These are phyloP conservation scores for Geotrichum restrictum DNA, from an alignment of 1,139 yeast genomes.

Conservation along the genomic window DNA sequence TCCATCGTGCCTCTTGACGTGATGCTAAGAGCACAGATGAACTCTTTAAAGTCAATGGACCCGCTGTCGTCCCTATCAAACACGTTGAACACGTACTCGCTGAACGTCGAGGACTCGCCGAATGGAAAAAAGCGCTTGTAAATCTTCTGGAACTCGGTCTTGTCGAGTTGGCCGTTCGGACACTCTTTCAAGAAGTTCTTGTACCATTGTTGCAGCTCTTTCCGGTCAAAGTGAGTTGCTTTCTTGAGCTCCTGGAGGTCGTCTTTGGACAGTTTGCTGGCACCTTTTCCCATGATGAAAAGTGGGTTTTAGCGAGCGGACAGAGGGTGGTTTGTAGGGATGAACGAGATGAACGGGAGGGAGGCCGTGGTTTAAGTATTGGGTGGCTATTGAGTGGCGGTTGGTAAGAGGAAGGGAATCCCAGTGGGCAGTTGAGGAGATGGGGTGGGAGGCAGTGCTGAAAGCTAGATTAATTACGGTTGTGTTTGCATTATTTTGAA, in stretches of 20 bases:
- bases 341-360: neutral
- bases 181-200: constrained; percentile 93
- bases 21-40: constrained; percentile 79
- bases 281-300: constrained; percentile 89
- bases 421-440: no score
- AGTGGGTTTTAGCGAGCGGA: no score
- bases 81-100: constrained; percentile 80
- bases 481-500: no score
- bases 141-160: constrained; percentile 84
- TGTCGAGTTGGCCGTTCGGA: constrained; percentile 83
- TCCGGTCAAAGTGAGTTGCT: constrained; percentile 85
- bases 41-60: constrained; percentile 85
- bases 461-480: no score
- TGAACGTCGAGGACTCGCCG: constrained; percentile 92
- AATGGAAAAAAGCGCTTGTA: constrained; percentile 97
- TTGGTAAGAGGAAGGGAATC: no score
- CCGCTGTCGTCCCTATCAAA: constrained; percentile 83
- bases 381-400: no score
- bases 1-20: constrained; percentile 85
- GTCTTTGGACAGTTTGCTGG: constrained; percentile 87
- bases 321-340: neutral
- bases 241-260: constrained; percentile 78
- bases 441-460: no score
- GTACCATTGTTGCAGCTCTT: constrained; percentile 97
- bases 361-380: neutral